Conservation (phyloP, 2,329 filamentous ascomycete genomes). For the Colletotrichum navitas region DNA sequence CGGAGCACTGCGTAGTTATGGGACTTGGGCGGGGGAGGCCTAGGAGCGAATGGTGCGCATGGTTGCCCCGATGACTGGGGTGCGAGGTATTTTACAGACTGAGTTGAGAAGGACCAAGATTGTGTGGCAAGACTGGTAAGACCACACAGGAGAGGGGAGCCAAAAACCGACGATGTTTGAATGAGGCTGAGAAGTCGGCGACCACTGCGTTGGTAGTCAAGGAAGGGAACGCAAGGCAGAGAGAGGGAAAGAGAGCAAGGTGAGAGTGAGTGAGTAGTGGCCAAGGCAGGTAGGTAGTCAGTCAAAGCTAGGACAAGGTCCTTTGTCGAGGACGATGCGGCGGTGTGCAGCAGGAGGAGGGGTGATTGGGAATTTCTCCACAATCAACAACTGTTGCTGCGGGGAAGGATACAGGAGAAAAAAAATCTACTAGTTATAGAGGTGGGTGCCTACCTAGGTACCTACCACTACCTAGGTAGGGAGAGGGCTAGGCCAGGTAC, state of each 20-base stretch:
- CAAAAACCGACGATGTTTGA: not conserved
- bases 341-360: constrained; percentile 12
- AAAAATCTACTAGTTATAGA: not conserved
- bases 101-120: not conserved
- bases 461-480: not conserved
- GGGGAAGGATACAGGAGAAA: not conserved
- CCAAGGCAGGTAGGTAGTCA: not conserved
- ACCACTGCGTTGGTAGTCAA: not conserved
- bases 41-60: constrained; percentile 33
- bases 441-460: not conserved
- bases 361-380: constrained; percentile 5
- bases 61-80: constrained; percentile 24
- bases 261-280: not conserved
- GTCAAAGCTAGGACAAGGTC: constrained; percentile 17
- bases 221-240: not conserved
- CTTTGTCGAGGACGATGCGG: constrained; percentile 15
- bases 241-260: not conserved
- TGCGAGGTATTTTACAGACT: constrained; percentile 8
- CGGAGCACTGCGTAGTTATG: constrained; percentile 9
- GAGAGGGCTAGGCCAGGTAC: not conserved
- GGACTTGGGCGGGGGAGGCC: constrained; percentile 27
- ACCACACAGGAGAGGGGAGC: not conserved
- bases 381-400: not conserved
- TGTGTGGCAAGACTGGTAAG: not conserved
- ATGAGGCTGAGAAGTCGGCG: constrained; percentile 23